Percentiles rank a stretch among this genome's conserved stretches.
These are phyloP conservation scores for Daldinia concentrica DNA, from an alignment of 495 filamentous ascomycete genomes.

Conservation along the genomic window DNA sequence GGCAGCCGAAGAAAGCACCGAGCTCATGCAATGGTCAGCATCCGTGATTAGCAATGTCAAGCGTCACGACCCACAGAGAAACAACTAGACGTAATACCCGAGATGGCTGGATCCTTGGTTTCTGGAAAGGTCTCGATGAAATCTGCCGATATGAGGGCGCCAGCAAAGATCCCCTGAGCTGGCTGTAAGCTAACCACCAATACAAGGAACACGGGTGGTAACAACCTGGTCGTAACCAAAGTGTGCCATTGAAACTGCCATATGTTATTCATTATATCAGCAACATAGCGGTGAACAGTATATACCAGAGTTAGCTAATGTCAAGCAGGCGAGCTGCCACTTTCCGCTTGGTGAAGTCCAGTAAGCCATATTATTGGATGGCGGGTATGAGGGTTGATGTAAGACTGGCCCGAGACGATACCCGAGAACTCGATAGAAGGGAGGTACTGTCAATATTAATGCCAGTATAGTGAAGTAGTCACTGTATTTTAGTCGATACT, in stretches of 20 bases:
- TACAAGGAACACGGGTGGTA: conserved; percentile 12
- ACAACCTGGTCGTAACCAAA: conserved; percentile 48
- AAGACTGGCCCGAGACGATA: conserved; percentile 12
- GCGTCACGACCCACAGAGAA: conserved; percentile 45
- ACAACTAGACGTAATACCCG: conserved; percentile 51
- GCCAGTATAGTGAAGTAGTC: conserved; percentile 7
- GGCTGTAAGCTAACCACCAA: conserved; percentile 21
- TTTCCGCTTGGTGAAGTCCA: conserved; percentile 31
- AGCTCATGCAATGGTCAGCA: conserved; percentile 64
- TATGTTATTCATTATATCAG: conserved; percentile 28
- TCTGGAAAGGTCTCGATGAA: conserved; percentile 47
- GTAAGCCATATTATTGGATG: conserved; percentile 24
- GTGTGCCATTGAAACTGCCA: conserved; percentile 46
- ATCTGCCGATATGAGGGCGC: conserved; percentile 47
- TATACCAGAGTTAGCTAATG: conserved; percentile 32
- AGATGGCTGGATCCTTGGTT: conserved; percentile 45
- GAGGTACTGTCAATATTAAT: background rate
- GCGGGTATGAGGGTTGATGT: conserved; percentile 16
- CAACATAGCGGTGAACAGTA: conserved; percentile 32
- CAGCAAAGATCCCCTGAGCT: conserved; percentile 45
- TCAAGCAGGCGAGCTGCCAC: conserved; percentile 37
- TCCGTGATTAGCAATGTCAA: conserved; percentile 25
- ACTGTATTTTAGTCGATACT: conserved; percentile 9
- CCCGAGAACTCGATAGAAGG: conserved; percentile 3
- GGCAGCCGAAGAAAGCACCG: conserved; percentile 48